These are phyloP conservation scores for Xylariaceae sp. DNA, from an alignment of 2,329 filamentous ascomycete genomes.

Conservation along the genomic window DNA sequence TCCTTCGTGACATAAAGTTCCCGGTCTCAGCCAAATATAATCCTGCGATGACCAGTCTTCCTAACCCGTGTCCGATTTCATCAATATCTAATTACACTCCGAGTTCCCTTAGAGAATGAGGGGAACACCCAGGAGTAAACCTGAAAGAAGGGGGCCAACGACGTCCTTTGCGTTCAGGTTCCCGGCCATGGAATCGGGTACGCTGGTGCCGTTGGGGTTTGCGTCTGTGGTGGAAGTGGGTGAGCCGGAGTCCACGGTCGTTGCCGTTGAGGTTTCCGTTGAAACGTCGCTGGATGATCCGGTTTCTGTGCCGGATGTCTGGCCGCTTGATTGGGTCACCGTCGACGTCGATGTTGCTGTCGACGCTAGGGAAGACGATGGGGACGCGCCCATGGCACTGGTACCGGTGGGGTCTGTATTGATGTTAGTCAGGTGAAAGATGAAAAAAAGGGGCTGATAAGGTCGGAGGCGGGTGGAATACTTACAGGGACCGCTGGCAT, in stretches of 20 bases:
- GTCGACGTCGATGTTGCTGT: not conserved
- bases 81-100: not conserved
- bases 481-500: slow-evolving; percentile 15
- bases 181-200: slow-evolving; percentile 7
- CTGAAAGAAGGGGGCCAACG: slow-evolving; percentile 8
- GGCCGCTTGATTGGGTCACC: slow-evolving; percentile 1
- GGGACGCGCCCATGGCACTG: not conserved
- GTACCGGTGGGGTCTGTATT: slow-evolving; percentile 9
- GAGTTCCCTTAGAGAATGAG: slow-evolving; percentile 8
- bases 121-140: slow-evolving; percentile 2
- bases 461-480: not conserved
- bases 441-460: not conserved
- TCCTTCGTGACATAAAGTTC: no score
- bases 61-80: not conserved
- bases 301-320: not conserved
- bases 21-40: not conserved
- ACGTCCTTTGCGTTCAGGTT: slow-evolving; percentile 5
- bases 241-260: not conserved
- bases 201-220: not conserved
- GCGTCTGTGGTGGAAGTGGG: not conserved
- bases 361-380: not conserved
- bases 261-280: not conserved
- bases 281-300: not conserved
- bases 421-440: not conserved
- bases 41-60: not conserved